These are phyloP conservation scores for Ceratocystis eucalypticola DNA, from an alignment of 2,329 filamentous ascomycete genomes.

Conservation along the genomic window DNA sequence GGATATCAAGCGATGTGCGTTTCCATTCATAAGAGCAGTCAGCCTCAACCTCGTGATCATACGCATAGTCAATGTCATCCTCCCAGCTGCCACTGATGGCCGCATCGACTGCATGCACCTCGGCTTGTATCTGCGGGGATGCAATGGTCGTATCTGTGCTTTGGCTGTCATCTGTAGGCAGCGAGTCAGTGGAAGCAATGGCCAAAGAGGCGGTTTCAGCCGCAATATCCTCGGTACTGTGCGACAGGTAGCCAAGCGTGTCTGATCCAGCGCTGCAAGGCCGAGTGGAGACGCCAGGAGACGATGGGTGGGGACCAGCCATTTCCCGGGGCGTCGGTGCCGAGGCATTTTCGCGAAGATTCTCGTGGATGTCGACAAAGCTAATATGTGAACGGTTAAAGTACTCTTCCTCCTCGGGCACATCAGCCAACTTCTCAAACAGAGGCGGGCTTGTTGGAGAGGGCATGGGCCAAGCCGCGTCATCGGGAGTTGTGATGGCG, in stretches of 20 bases:
- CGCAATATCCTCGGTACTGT: neutral
- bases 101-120: neutral
- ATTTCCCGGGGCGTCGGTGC: conserved; percentile 36
- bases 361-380: conserved; percentile 36
- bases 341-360: conserved; percentile 42
- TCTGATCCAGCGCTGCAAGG: conserved; percentile 38
- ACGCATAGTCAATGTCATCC: conserved; percentile 57
- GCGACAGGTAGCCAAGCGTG: conserved; percentile 31
- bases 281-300: conserved; percentile 22
- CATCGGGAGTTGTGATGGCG: conserved; percentile 32
- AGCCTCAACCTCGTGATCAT: conserved; percentile 54
- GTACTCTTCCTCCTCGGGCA: conserved; percentile 50
- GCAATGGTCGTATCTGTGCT: neutral
- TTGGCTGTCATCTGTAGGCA: neutral
- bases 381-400: conserved; percentile 32
- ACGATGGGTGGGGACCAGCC: conserved; percentile 25
- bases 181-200: neutral
- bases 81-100: conserved; percentile 40
- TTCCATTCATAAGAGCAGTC: conserved; percentile 56
- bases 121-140: neutral
- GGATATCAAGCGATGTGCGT: conserved; percentile 38
- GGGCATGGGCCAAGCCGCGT: conserved; percentile 34
- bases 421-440: conserved; percentile 40
- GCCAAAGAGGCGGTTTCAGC: conserved; percentile 25
- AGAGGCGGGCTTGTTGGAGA: conserved; percentile 26